Evolutionary conservation across 495 filamentous ascomycete species (phyloP), one percentile per base, ranked within the genome.

Genomic region (Chaetomidium leptoderma): DNA sequence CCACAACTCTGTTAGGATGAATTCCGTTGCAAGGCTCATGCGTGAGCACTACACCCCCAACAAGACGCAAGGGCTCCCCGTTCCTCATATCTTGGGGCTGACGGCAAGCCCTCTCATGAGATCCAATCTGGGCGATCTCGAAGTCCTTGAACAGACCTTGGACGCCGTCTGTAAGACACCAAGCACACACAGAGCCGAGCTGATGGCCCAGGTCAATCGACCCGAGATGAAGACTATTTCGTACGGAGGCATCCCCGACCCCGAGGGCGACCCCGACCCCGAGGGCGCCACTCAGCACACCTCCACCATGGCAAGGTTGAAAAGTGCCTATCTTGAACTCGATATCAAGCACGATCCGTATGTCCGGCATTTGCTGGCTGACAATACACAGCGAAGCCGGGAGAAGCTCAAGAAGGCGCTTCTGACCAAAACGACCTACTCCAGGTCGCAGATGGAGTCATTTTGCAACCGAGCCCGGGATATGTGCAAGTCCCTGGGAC

Each of bases 1-100:
- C 11, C 89, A 93, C 66, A 81, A 90, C 66, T 89, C 86, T 64
- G 74, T 76, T 10, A 66, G 68, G 17, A 80, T 78, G 36, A 81
- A 90, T 66, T 77, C 92, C 1, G 84, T 85, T 10, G 86, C 87
- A 57, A 82, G 76, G 48, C 88, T 98, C 32, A 93, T 98, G 90
- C 72, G 73, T 23, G 74, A 85, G 48, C 86, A 86, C 61, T 97
- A 97, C 62, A 83, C 76, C 3, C 67, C 70, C 3, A 59, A 70
- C 2, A 67, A 68, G 24, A 58, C 66, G 16, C 63, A 62, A 2
- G 66, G 74, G 2, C 57, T 72, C 29, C 56, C 67, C 16, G 74
- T 89, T 9, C 92, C 93, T 0, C 72, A 75, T 13, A 91, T 97
- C 51, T 73, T 97, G 9, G 92, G 92, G 6, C 78, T 97, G 3